A percentile compares a stretch with the other conserved stretches of the same genome.
These are phyloP conservation scores for Solanum appendiculatum DNA, from an alignment of 257 asterid species.

Conservation along the genomic window DNA sequence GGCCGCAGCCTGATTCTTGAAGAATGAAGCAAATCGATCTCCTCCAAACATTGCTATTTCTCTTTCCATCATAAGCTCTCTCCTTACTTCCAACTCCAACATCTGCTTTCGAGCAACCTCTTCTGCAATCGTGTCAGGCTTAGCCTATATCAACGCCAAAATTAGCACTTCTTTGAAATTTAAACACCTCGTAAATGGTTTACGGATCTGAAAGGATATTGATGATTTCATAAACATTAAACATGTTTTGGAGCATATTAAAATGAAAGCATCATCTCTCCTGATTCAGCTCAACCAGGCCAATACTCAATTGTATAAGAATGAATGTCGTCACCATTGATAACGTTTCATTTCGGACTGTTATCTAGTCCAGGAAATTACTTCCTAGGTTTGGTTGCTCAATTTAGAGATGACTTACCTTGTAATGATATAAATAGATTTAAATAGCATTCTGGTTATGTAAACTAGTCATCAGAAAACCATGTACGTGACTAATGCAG, in stretches of 20 bases:
- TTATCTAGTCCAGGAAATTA: neutral
- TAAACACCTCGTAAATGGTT: neutral
- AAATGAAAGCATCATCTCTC: slow-evolving; percentile 60
- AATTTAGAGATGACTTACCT: neutral
- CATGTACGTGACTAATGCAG: neutral
- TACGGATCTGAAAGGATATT: neutral
- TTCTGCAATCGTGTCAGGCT: slow-evolving; percentile 16
- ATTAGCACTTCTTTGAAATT: neutral
- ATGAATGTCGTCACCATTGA: neutral
- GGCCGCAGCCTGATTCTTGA: neutral
- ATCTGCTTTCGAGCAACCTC: slow-evolving; percentile 34
- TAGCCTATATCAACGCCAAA: slow-evolving; percentile 13
- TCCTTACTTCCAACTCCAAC: slow-evolving; percentile 53
- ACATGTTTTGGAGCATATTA: slow-evolving; percentile 72
- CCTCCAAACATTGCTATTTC: slow-evolving; percentile 18
- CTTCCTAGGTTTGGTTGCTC: neutral
- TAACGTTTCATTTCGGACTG: neutral
- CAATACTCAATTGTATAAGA: slow-evolving; percentile 49
- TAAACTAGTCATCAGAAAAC: neutral
- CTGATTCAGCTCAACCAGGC: slow-evolving; percentile 68
- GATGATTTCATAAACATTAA: neutral
- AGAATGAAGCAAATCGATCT: slow-evolving; percentile 1
- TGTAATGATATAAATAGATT: neutral
- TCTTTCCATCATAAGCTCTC: slow-evolving; percentile 40
- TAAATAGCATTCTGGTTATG: neutral